A percentile compares a stretch with the other conserved stretches of the same genome.
Evolutionary conservation across 441 rosid genomes (phyloP).

Genomic region (Populus hybrid): DNA sequence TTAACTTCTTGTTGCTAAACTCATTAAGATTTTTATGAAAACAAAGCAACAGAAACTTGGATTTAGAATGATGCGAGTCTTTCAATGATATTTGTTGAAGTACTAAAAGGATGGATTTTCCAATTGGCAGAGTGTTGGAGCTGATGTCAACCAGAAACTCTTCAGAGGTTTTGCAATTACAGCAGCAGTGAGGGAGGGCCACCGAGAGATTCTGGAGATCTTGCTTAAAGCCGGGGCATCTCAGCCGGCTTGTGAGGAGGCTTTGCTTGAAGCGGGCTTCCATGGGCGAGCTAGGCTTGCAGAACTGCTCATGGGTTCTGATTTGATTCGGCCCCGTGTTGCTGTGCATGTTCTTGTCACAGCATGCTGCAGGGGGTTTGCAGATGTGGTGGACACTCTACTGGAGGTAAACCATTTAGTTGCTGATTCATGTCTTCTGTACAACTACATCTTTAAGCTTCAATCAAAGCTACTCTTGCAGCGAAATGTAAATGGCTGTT

Average conservation of each 20-base stretch:
- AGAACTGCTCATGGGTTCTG: conserved; percentile 79
- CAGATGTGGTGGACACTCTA: conserved; percentile 66
- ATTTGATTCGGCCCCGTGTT: conserved; percentile 81
- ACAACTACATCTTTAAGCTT: not conserved
- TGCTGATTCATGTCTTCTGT: not conserved
- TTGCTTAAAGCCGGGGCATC: conserved; percentile 88
- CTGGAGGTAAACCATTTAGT: conserved; percentile 42
- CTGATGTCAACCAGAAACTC: conserved; percentile 91
- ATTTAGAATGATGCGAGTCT: conserved; percentile 1
- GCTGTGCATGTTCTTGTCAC: conserved; percentile 87
- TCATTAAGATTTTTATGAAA: not conserved
- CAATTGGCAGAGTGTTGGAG: conserved; percentile 71
- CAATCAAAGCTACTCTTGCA: not conserved
- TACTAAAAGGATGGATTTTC: conserved; percentile 22
- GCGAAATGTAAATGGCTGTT: too few relatives aligned
- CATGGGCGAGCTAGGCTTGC: conserved; percentile 65
- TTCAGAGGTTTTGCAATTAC: conserved; percentile 91
- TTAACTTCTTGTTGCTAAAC: conserved; percentile 15
- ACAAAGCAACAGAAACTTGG: not conserved
- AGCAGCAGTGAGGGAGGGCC: conserved; percentile 91
- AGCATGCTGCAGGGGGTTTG: conserved; percentile 82
- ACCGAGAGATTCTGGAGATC: conserved; percentile 72
- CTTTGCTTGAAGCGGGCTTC: conserved; percentile 76
- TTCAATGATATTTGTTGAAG: conserved; percentile 7
- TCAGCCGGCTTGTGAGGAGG: conserved; percentile 96